These are phyloP conservation scores for Clonostachys solani DNA, from an alignment of 2,329 filamentous ascomycete genomes.

Conservation along the genomic window DNA sequence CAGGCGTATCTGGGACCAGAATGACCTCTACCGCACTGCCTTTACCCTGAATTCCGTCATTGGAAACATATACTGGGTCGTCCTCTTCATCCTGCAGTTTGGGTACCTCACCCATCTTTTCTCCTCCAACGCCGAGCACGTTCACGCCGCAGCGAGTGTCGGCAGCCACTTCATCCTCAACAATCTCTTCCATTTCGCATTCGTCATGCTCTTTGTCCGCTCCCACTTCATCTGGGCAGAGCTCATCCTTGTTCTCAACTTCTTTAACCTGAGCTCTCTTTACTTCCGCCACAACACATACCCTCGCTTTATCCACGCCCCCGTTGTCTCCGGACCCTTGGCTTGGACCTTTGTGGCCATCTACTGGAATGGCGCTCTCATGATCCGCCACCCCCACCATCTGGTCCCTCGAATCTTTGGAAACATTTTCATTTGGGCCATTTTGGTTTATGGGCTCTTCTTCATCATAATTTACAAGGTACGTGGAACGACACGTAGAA, in stretches of 20 bases:
- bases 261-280: slow-evolving; percentile 71
- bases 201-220: slow-evolving; percentile 78
- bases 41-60: slow-evolving; percentile 70
- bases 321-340: slow-evolving; percentile 72
- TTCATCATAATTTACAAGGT: slow-evolving; percentile 73
- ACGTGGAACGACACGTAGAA: slow-evolving; percentile 7
- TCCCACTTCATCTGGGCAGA: slow-evolving; percentile 72
- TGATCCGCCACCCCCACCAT: slow-evolving; percentile 63
- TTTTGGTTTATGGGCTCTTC: slow-evolving; percentile 71
- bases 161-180: slow-evolving; percentile 81
- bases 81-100: slow-evolving; percentile 71
- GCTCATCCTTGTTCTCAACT: slow-evolving; percentile 73
- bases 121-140: slow-evolving; percentile 55
- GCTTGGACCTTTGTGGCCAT: slow-evolving; percentile 82
- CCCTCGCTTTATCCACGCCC: slow-evolving; percentile 70
- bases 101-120: slow-evolving; percentile 76
- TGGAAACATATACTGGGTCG: slow-evolving; percentile 72
- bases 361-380: slow-evolving; percentile 86
- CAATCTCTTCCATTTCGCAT: slow-evolving; percentile 79
- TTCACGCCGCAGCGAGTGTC: slow-evolving; percentile 69
- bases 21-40: slow-evolving; percentile 60
- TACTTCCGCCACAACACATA: slow-evolving; percentile 78
- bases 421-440: slow-evolving; percentile 85
- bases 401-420: slow-evolving; percentile 74
- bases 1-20: slow-evolving; percentile 72